phyloP scores from a whole-genome alignment of 2,329 filamentous ascomycete species.

The Massarina eburnea region DNA sequence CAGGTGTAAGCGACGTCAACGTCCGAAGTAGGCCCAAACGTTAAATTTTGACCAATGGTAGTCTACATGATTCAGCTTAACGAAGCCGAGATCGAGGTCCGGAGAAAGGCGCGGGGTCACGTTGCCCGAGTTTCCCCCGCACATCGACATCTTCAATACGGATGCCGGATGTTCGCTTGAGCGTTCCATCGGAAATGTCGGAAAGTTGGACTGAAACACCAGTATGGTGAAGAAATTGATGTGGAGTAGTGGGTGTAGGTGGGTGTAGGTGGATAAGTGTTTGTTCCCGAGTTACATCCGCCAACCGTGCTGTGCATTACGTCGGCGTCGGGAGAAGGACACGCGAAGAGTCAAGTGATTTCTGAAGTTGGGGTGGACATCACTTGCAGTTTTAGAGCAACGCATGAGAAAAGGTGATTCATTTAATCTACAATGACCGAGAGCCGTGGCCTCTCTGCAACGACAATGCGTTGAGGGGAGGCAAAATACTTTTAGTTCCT shows the following conservation, averaged over 20 bases:
- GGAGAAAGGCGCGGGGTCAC: slow-evolving; percentile 20
- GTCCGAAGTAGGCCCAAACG: neutral
- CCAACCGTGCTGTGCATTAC: no score
- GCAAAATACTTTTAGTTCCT: slow-evolving; percentile 7
- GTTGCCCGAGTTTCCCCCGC: slow-evolving; percentile 26
- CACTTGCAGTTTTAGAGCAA: neutral
- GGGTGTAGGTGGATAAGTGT: no score
- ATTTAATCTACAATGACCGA: neutral
- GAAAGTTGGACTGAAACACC: no score
- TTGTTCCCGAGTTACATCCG: no score
- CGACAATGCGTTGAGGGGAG: neutral
- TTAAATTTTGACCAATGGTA: slow-evolving; percentile 2
- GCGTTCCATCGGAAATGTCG: no score
- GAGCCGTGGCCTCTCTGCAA: neutral
- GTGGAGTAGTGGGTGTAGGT: no score
- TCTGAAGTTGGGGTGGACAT: no score
- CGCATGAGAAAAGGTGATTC: neutral
- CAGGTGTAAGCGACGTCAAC: neutral
- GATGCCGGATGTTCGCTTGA: no score
- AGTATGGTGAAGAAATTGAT: no score
- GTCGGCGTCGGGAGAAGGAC: no score
- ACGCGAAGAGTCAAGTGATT: no score
- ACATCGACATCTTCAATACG: neutral
- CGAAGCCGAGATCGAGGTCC: slow-evolving; percentile 6
- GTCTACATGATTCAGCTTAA: neutral